A percentile compares a stretch with the other conserved stretches of the same genome.
phyloP scores from a whole-genome alignment of 768 basidiomycete genomes.

The Kwoniella heveanensis region DNA sequence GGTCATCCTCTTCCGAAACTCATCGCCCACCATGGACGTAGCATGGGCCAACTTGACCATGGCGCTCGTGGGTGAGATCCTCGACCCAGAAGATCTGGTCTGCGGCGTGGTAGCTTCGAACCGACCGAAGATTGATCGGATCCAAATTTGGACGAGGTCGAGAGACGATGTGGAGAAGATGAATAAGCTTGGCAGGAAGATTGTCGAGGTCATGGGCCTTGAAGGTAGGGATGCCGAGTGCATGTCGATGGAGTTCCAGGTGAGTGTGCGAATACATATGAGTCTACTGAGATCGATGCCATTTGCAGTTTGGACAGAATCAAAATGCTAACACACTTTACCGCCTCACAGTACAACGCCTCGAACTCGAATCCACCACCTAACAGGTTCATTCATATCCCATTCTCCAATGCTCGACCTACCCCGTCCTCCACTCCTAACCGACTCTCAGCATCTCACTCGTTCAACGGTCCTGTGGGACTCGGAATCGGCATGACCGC shows the following conservation, averaged over 20 bases:
- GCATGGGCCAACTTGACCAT: conserved; percentile 90
- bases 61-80: conserved; percentile 80
- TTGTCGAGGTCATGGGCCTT: conserved; percentile 79
- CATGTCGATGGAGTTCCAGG: conserved; percentile 89
- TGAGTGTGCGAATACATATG: conserved; percentile 49
- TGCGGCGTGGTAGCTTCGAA: conserved; percentile 78
- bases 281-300: too few species aligned
- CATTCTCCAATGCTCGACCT: conserved; percentile 20
- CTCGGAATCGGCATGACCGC: conserved; percentile 10
- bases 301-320: too few species aligned
- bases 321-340: neutral
- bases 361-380: conserved; percentile 37
- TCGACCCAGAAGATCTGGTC: conserved; percentile 71
- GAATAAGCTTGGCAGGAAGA: conserved; percentile 78
- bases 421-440: conserved; percentile 1
- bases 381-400: conserved; percentile 35
- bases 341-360: conserved; percentile 35
- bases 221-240: conserved; percentile 70
- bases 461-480: conserved; percentile 8
- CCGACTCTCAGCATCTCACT: conserved; percentile 1
- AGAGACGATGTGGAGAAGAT: conserved; percentile 83
- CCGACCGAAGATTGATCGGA: conserved; percentile 81
- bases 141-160: conserved; percentile 85
- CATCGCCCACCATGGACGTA: conserved; percentile 70
- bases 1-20: conserved; percentile 90